Conservation (phyloP, 805 yeast species). For the Pichia pseudocactophila region DNA sequence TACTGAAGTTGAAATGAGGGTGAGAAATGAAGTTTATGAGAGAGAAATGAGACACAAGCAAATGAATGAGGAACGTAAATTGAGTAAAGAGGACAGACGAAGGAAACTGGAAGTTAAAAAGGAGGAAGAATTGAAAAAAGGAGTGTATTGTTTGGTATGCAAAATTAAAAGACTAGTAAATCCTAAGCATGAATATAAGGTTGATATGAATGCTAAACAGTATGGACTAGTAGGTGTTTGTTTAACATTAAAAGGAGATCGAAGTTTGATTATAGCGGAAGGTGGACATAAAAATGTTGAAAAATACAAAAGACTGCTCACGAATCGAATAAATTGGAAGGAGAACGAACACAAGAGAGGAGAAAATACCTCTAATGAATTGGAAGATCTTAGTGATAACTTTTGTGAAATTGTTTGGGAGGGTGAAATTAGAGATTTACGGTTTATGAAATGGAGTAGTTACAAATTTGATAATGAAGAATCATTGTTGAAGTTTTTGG, state of each 20-base stretch:
- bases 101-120: constrained; percentile 40
- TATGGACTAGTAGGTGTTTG: constrained; percentile 56
- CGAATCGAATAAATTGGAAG: constrained; percentile 62
- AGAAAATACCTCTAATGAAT: constrained; percentile 2
- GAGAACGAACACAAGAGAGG: constrained; percentile 34
- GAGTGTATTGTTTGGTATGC: constrained; percentile 51
- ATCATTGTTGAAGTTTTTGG: constrained; percentile 40
- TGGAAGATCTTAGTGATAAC: constrained; percentile 36
- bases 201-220: constrained; percentile 77
- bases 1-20: constrained; percentile 70
- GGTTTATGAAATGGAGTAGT: constrained; percentile 64
- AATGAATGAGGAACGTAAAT: constrained; percentile 53
- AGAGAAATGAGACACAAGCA: constrained; percentile 50
- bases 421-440: constrained; percentile 47
- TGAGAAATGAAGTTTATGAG: constrained; percentile 56
- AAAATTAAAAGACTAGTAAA: constrained; percentile 44
- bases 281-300: constrained; percentile 58
- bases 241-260: constrained; percentile 34
- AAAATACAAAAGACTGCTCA: constrained; percentile 55
- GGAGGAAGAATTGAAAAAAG: constrained; percentile 29
- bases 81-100: constrained; percentile 47
- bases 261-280: constrained; percentile 60
- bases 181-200: constrained; percentile 62
- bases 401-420: constrained; percentile 55
- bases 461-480: constrained; percentile 43